phyloP scores from a whole-genome alignment of 768 basidiomycete species.

The Termitomyces sp. region DNA sequence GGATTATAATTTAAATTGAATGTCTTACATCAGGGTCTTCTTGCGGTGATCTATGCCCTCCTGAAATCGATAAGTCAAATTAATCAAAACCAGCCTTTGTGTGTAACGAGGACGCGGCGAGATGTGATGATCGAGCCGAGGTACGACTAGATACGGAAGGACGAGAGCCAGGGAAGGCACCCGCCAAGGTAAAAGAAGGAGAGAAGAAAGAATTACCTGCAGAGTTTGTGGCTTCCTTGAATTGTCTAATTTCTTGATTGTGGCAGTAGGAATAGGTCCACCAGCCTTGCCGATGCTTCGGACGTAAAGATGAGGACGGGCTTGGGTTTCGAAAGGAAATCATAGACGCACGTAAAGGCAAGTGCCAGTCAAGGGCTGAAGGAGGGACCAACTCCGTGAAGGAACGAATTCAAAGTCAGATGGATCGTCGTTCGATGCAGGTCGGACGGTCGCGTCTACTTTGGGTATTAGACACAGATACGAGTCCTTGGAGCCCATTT shows the following conservation, averaged over 20 bases:
- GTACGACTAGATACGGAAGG: slow-evolving; percentile 4
- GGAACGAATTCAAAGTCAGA: slow-evolving; percentile 57
- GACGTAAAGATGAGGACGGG: slow-evolving; percentile 26
- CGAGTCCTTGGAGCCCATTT: slow-evolving; percentile 59
- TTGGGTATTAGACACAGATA: slow-evolving; percentile 81
- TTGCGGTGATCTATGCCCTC: slow-evolving; percentile 69
- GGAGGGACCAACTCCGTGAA: slow-evolving; percentile 75
- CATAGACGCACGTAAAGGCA: slow-evolving; percentile 74
- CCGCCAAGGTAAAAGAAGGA: slow-evolving; percentile 10
- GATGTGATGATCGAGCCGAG: slow-evolving; percentile 4
- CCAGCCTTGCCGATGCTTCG: slow-evolving; percentile 83
- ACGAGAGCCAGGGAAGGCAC: slow-evolving; percentile 1
- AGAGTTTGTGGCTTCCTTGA: slow-evolving; percentile 74
- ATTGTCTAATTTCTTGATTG: slow-evolving; percentile 92
- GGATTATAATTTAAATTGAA: slow-evolving; percentile 15
- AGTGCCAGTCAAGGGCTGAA: slow-evolving; percentile 71
- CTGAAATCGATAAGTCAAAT: slow-evolving; percentile 30
- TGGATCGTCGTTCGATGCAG: slow-evolving; percentile 41
- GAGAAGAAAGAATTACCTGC: slow-evolving; percentile 45
- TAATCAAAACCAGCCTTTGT: slow-evolving; percentile 5
- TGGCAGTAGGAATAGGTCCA: slow-evolving; percentile 98
- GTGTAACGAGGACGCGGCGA: slow-evolving; percentile 5
- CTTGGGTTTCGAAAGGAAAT: slow-evolving; percentile 21
- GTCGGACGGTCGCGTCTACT: slow-evolving; percentile 39
- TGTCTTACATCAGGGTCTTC: slow-evolving; percentile 78